Evolutionary conservation across 805 yeast genomes (phyloP).

Genomic region (Ogataea philodendri): DNA sequence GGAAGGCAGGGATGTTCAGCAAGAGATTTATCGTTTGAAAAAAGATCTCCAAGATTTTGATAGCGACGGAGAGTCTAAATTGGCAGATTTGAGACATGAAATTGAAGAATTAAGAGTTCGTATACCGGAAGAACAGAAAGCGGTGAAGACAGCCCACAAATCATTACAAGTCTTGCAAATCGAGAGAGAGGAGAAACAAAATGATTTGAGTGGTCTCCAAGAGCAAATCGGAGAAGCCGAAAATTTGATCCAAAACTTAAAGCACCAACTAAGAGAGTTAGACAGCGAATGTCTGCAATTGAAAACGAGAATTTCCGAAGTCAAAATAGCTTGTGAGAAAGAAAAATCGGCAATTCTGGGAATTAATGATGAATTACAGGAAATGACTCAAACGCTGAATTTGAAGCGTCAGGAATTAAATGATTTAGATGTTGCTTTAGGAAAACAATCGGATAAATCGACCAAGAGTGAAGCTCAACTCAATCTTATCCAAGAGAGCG

Average conservation of each 20-base stretch:
- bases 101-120: slow-evolving; percentile 40
- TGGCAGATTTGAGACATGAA: slow-evolving; percentile 60
- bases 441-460: slow-evolving; percentile 54
- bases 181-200: slow-evolving; percentile 63
- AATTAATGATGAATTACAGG: slow-evolving; percentile 72
- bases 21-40: slow-evolving; percentile 55
- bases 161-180: slow-evolving; percentile 62
- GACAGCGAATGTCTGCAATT: slow-evolving; percentile 32
- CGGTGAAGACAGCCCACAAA: slow-evolving; percentile 47
- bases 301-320: slow-evolving; percentile 26
- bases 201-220: slow-evolving; percentile 50
- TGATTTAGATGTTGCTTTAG: slow-evolving; percentile 48
- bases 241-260: slow-evolving; percentile 36
- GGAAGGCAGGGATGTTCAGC: slow-evolving; percentile 32
- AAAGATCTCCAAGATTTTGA: slow-evolving; percentile 81
- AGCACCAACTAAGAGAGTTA: slow-evolving; percentile 25
- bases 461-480: slow-evolving; percentile 34
- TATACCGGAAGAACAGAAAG: slow-evolving; percentile 36
- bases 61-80: slow-evolving; percentile 74
- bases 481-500: slow-evolving; percentile 33
- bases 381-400: slow-evolving; percentile 48
- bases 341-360: slow-evolving; percentile 63
- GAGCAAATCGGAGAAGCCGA: slow-evolving; percentile 42
- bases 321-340: slow-evolving; percentile 41
- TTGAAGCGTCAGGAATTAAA: slow-evolving; percentile 43